Conservation (phyloP, 768 basidiomycete species). For the Pleurotus citrinopileatus region DNA sequence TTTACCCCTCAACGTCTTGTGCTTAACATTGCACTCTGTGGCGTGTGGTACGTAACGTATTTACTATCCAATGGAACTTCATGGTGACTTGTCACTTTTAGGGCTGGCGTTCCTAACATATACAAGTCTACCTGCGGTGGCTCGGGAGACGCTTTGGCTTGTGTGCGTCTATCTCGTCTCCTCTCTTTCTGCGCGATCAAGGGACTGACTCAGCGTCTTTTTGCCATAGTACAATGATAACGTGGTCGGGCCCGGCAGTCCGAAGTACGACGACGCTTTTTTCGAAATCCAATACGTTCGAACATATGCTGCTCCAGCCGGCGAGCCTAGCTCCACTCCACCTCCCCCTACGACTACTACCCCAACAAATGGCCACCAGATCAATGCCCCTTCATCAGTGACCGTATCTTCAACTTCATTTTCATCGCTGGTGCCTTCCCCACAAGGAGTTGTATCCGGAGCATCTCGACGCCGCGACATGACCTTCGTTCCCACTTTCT, state of each 20-base stretch:
- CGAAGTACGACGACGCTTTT: constrained; percentile 42
- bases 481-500: too few species aligned
- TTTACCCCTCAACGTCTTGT: constrained; percentile 50
- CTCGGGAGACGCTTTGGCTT: constrained; percentile 30
- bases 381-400: too few species aligned
- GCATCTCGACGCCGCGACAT: too few species aligned
- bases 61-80: too few species aligned
- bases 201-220: too few species aligned
- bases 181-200: too few species aligned
- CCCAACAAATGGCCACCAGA: too few species aligned
- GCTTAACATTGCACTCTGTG: constrained; percentile 8
- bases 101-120: constrained; percentile 41
- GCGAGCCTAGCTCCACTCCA: not conserved
- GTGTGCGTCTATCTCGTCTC: constrained; percentile 21
- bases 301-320: constrained; percentile 16
- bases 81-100: too few species aligned
- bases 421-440: too few species aligned
- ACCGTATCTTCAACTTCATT: too few species aligned
- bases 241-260: constrained; percentile 40
- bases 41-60: constrained; percentile 6
- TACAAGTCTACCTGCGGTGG: constrained; percentile 35
- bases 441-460: too few species aligned
- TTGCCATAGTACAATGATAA: constrained; percentile 43
- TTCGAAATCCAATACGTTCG: constrained; percentile 69
- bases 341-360: not conserved